Base-by-base conservation (phyloP, 1,284 basidiomycete genomes). In the Papiliotrema terrestris region DNA sequence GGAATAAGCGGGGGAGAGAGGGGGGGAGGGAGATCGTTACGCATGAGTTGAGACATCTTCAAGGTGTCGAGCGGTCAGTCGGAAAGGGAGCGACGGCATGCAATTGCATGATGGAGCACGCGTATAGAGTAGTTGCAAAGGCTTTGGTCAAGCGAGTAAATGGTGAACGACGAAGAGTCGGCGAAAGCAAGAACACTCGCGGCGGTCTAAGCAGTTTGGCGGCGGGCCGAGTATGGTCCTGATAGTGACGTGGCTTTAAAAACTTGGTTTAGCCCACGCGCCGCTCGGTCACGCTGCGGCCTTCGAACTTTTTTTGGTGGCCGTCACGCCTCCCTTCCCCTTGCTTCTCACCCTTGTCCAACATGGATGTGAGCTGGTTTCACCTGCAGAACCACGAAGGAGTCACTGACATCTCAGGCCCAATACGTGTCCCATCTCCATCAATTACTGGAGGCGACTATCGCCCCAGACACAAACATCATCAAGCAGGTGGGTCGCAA, bases 401-500 rank as follows among this genome's bases (percentile, higher is more conserved):
- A 5, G 15, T 49, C 46, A 11, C 41, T 52, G 25, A 52, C 32
- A 14, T 15, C 2, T 22, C 26, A 74, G 72, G 62, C 72, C 46
- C 60, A 65, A 46, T 76, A 69, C 62, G 58, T 75, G 37, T 85
- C 91, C 77, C 83, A 83, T 66, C 80, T 97, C 60, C 89, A 93
- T 79, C 82, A 83, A 77, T 84, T 95, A 58, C 85, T 97, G 53
- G 79, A 87, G 63, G 89, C 91, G 72, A 88, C 87, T 35, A 89
- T 87, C 56, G 85, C 88, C 54, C 89, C 88, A 66, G 90, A 96
- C 79, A 96, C 93, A 39, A 81, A 82, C 59, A 81, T 86, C 68
- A 84, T 96, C 75, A 94, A 95, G 81, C 83, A 86, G 68, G 91
- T 94, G 77, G 73, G 89, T 76, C 17, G 45, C 19, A 19, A 38